Evolutionary conservation across 2,329 filamentous ascomycete genomes (phyloP).

Genomic region (Stenocarpella maydis): DNA sequence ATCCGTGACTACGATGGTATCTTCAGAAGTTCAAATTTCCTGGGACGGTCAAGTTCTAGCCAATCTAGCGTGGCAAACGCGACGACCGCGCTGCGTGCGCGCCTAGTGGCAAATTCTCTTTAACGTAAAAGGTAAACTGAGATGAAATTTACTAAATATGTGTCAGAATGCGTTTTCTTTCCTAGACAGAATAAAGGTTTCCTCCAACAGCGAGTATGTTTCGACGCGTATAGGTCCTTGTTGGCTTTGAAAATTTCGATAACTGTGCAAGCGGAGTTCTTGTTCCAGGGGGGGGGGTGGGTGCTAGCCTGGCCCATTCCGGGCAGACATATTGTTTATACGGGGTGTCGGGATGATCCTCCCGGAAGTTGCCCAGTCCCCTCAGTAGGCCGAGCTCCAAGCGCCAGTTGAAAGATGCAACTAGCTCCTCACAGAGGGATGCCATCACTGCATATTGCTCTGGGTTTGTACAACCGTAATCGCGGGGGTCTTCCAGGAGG

Average conservation of each 20-base stretch:
- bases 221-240: not conserved
- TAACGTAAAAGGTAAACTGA: too few species aligned
- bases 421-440: constrained; percentile 1
- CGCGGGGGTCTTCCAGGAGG: not conserved
- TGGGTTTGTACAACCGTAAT: not conserved
- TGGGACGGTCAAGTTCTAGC: too few species aligned
- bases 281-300: not conserved
- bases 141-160: too few species aligned
- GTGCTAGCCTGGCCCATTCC: not conserved
- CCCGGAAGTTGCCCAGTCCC: not conserved
- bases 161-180: not conserved
- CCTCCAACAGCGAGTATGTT: not conserved
- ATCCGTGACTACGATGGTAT: too few species aligned
- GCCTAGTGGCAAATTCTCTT: too few species aligned
- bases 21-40: too few species aligned
- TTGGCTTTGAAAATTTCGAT: not conserved
- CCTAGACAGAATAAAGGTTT: not conserved
- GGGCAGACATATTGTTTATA: constrained; percentile 3
- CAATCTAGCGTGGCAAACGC: too few species aligned
- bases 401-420: constrained; percentile 6
- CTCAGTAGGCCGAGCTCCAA: constrained; percentile 2
- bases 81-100: too few species aligned
- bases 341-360: not conserved
- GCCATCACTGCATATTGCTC: constrained; percentile 10
- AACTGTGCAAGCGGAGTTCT: not conserved